These are phyloP conservation scores for Artemisia annua DNA, from an alignment of 129 eudicot genomes.

Conservation along the genomic window DNA sequence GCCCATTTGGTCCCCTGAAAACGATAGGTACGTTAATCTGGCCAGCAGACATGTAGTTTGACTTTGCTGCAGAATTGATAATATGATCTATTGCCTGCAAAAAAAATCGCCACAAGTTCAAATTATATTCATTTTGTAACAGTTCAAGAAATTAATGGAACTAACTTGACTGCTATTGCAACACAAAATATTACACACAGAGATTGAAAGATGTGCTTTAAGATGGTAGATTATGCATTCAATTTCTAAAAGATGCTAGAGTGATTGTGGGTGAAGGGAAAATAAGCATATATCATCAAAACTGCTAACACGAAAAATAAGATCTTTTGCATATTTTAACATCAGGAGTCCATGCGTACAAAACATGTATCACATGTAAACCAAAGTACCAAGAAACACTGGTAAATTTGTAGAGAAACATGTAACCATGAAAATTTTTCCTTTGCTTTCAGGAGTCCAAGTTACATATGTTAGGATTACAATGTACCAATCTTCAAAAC, in stretches of 20 bases:
- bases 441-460: not conserved
- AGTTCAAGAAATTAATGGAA: too few relatives aligned
- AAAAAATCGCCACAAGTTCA: slow-evolving; percentile 9
- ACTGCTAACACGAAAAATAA: too few relatives aligned
- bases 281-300: too few relatives aligned
- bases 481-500: not conserved
- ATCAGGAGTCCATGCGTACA: too few relatives aligned
- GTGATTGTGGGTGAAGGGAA: too few relatives aligned
- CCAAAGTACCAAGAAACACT: too few relatives aligned
- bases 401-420: not conserved
- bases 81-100: slow-evolving; percentile 98
- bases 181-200: not conserved
- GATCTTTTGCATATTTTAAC: too few relatives aligned
- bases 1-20: slow-evolving; percentile 99
- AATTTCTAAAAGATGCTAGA: too few relatives aligned
- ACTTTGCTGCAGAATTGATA: slow-evolving; percentile 96
- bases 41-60: slow-evolving; percentile 99
- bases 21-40: slow-evolving; percentile 91
- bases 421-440: not conserved
- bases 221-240: too few relatives aligned
- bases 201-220: too few relatives aligned
- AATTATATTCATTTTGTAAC: not conserved
- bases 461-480: not conserved
- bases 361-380: too few relatives aligned
- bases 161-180: not conserved